These are phyloP conservation scores for Blumeria graminis DNA, from an alignment of 2,329 filamentous ascomycete species.

Conservation along the genomic window DNA sequence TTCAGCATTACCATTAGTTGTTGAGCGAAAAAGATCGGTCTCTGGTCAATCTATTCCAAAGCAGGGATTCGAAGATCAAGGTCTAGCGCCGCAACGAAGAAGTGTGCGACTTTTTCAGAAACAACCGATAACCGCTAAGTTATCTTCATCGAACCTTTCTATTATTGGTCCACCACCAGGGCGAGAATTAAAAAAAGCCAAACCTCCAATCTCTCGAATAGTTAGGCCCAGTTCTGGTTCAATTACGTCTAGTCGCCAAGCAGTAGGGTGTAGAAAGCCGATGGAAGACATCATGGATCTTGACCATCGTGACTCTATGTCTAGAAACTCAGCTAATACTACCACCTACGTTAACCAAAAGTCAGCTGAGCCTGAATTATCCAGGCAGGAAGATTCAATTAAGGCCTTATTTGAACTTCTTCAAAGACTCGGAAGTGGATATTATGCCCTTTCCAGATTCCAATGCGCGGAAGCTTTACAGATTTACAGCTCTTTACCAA, in stretches of 20 bases:
- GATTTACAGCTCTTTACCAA: constrained; percentile 44
- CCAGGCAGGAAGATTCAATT: constrained; percentile 51
- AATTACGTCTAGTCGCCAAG: constrained; percentile 58
- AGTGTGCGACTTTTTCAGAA: constrained; percentile 46
- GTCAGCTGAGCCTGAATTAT: constrained; percentile 23
- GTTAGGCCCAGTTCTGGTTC: constrained; percentile 40
- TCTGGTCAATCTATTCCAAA: constrained; percentile 49
- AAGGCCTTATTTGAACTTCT: constrained; percentile 58
- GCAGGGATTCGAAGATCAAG: constrained; percentile 33
- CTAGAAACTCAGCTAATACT: constrained; percentile 9
- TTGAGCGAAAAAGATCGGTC: constrained; percentile 71
- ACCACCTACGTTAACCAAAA: constrained; percentile 7
- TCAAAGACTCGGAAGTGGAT: constrained; percentile 58
- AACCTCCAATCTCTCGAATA: constrained; percentile 42
- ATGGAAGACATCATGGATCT: constrained; percentile 43
- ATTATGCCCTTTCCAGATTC: constrained; percentile 55
- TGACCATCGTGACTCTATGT: constrained; percentile 35
- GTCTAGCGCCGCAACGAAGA: constrained; percentile 33
- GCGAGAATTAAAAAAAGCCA: constrained; percentile 64
- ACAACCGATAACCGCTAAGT: constrained; percentile 25
- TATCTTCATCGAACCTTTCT: constrained; percentile 28
- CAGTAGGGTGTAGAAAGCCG: constrained; percentile 74
- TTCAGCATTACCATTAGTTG: constrained; percentile 13
- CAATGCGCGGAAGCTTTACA: constrained; percentile 55
- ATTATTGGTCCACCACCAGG: constrained; percentile 34